These are phyloP conservation scores for Yarrowia sp. DNA, from an alignment of 805 yeast species.

Conservation along the genomic window DNA sequence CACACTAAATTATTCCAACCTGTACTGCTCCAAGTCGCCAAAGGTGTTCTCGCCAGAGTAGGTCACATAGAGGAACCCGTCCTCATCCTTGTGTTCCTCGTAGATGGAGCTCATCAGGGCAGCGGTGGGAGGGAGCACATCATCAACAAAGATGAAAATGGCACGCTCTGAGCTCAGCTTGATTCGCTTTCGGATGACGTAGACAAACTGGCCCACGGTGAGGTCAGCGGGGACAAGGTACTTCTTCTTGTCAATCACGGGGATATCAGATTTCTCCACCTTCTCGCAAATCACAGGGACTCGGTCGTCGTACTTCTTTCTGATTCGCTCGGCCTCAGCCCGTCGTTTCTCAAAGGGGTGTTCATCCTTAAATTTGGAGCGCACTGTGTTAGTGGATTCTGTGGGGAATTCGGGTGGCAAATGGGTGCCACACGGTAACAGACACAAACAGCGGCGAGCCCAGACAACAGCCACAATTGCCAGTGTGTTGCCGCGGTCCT, in stretches of 20 bases:
- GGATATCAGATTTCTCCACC: conserved; percentile 94
- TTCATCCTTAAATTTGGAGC: conserved; percentile 92
- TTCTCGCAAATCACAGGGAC: conserved; percentile 97
- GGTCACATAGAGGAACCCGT: conserved; percentile 92
- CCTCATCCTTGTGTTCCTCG: conserved; percentile 96
- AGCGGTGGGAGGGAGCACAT: conserved; percentile 96
- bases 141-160: conserved; percentile 93
- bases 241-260: conserved; percentile 95
- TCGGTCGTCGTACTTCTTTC: conserved; percentile 83
- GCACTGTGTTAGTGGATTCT: conserved; percentile 48
- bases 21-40: conserved; percentile 48
- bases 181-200: conserved; percentile 94
- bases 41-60: conserved; percentile 98
- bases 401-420: conserved; percentile 22
- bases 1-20: conserved; percentile 24
- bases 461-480: neutral
- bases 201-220: conserved; percentile 97
- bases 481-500: neutral
- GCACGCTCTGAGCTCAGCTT: conserved; percentile 97
- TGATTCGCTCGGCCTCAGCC: conserved; percentile 89
- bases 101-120: conserved; percentile 93
- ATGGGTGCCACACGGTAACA: neutral
- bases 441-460: neutral
- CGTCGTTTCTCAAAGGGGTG: conserved; percentile 93
- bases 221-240: conserved; percentile 94